Evolutionary conservation across 176 grass and related monocot genomes (phyloP), one percentile per base, ranked within the genome.

Genomic region (Canna indica): DNA sequence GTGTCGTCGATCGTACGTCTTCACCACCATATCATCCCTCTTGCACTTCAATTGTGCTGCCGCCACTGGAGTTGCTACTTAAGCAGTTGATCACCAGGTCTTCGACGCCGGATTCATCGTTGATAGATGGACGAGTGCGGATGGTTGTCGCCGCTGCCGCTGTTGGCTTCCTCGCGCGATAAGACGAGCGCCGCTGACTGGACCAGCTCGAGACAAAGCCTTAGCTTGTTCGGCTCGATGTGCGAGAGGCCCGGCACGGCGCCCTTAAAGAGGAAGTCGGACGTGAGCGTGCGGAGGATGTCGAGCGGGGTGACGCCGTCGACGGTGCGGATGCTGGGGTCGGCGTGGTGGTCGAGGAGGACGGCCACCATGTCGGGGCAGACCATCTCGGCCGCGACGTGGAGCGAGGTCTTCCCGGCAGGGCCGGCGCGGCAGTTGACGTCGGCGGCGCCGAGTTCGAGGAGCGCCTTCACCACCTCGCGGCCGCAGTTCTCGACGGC

Each of bases 251-350:
- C 89, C 7, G 94, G 94, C 14, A 99, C 94, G 1, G 94, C 94
- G 47, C 94, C 94, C 72, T 99, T 99, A 79, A 99, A 99, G 59
- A 99, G 94, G 82, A 99, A 99, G 72, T 99, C 94, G 13, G 94
- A 99, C 68, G 94, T 99, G 77, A 99, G 94, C 53, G 80, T 48
- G 42, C 94, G 82, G 67, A 99, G 89, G 48, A 93, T 83, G 83
- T 99, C 94, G 3, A 99, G 79, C 18, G 94, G 94, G 0, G 94
- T 93, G 24, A 90, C 75, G 32, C 94, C 84, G 41, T 99, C 89
- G 30, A 90, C 78, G 64, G 94, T 99, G 56, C 94, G 45, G 73
- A 85, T 74, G 83, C 80, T 88, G 0, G 94, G 94, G 73, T 99
- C 89, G 30, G 94, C 94, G 39, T 99, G 94, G 70, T 99, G 94